Evolutionary conservation across 306 rosid species (phyloP).

Genomic region (Rubus idaeus): DNA sequence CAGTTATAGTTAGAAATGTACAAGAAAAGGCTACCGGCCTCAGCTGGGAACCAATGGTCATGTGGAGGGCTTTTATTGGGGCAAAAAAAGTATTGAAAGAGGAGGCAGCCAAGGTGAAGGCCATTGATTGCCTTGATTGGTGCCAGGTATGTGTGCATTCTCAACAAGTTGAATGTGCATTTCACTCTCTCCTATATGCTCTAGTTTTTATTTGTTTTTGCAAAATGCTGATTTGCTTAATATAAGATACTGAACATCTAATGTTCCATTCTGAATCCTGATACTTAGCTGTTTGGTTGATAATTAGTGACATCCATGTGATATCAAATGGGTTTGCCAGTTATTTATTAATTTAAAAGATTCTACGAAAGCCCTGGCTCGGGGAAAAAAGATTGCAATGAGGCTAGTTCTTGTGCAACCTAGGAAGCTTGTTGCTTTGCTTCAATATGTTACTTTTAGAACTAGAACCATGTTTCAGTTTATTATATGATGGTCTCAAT

Average conservation of each 20-base stretch:
- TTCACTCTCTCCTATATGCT: background rate
- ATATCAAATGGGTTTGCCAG: background rate
- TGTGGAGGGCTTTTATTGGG: slow-evolving; percentile 64
- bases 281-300: background rate
- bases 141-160: slow-evolving; percentile 40
- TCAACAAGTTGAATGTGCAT: slow-evolving; percentile 18
- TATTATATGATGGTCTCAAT: too few relatives aligned
- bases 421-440: too few relatives aligned
- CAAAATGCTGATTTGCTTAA: background rate
- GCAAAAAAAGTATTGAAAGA: slow-evolving; percentile 46
- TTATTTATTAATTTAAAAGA: too few relatives aligned
- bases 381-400: too few relatives aligned
- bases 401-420: too few relatives aligned
- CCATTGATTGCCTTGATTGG: slow-evolving; percentile 61
- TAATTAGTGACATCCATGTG: background rate
- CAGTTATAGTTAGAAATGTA: slow-evolving; percentile 52
- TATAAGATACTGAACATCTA: background rate
- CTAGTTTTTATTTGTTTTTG: background rate
- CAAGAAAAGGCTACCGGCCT: slow-evolving; percentile 57
- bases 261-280: background rate
- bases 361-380: too few relatives aligned
- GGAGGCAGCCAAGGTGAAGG: slow-evolving; percentile 43
- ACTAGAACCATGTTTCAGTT: too few relatives aligned
- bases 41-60: slow-evolving; percentile 79
- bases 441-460: too few relatives aligned